phyloP scores from a whole-genome alignment of 257 asterid genomes.

The Solanum piurae region DNA sequence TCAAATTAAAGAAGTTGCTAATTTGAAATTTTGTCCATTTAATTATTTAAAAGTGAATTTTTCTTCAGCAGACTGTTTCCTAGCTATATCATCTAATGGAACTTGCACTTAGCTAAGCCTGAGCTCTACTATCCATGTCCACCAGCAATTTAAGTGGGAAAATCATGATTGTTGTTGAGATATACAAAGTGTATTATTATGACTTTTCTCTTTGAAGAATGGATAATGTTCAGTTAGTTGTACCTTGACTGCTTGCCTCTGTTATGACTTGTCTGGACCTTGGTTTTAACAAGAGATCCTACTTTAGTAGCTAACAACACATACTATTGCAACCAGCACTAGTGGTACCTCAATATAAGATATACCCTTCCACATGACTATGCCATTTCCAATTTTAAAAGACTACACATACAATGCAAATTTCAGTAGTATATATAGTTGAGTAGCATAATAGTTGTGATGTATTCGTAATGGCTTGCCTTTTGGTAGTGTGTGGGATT shows the following conservation, averaged over 20 bases:
- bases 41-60: neutral
- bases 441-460: neutral
- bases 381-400: neutral
- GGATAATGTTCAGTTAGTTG: neutral
- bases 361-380: neutral
- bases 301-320: neutral
- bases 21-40: neutral
- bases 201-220: neutral
- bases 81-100: neutral
- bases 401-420: neutral
- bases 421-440: neutral
- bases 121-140: neutral
- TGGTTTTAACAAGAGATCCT: neutral
- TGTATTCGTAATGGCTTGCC: neutral
- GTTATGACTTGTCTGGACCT: neutral
- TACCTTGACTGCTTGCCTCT: neutral
- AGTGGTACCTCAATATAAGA: neutral
- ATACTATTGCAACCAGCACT: neutral
- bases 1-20: neutral
- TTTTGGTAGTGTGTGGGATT: neutral
- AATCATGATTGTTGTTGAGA: neutral
- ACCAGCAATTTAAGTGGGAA: neutral
- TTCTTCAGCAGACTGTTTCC: neutral
- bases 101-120: neutral
- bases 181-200: neutral